Conservation (phyloP, 73 alveolate genomes). For the Tetrahymena malaccensis region DNA sequence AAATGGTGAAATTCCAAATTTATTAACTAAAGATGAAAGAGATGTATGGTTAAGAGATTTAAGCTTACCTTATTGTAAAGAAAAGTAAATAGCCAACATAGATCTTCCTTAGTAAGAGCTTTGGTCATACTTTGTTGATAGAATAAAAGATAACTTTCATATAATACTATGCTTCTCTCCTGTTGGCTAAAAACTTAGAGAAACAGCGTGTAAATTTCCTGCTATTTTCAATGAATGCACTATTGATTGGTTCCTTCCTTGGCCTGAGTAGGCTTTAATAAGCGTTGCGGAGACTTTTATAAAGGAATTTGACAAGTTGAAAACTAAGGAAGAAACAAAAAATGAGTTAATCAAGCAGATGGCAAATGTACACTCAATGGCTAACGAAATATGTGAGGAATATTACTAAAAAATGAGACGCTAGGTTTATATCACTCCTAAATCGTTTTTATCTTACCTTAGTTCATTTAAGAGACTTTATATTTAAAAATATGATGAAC, state of each 20-base stretch:
- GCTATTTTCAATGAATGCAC: conserved; percentile 97
- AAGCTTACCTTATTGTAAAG: conserved; percentile 71
- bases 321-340: conserved; percentile 82
- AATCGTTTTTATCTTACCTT: conserved; percentile 95
- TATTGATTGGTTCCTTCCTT: conserved; percentile 99
- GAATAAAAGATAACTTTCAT: conserved; percentile 97
- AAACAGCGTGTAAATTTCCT: conserved; percentile 99
- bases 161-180: conserved; percentile 98
- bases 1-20: conserved; percentile 99
- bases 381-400: conserved; percentile 87
- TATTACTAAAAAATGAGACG: conserved; percentile 98
- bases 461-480: conserved; percentile 96
- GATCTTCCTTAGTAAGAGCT: conserved; percentile 75
- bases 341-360: conserved; percentile 88
- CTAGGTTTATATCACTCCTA: conserved; percentile 99
- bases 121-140: conserved; percentile 90
- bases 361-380: conserved; percentile 97
- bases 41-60: conserved; percentile 79
- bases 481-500: conserved; percentile 77
- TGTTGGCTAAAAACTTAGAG: conserved; percentile 96
- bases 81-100: conserved; percentile 72
- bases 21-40: conserved; percentile 97
- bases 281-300: conserved; percentile 85
- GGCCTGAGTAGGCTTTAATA: conserved; percentile 99
- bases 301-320: conserved; percentile 66